These are phyloP conservation scores for Astrephomene gubernaculifera DNA, from an alignment of 139 green algal genomes.

Conservation along the genomic window DNA sequence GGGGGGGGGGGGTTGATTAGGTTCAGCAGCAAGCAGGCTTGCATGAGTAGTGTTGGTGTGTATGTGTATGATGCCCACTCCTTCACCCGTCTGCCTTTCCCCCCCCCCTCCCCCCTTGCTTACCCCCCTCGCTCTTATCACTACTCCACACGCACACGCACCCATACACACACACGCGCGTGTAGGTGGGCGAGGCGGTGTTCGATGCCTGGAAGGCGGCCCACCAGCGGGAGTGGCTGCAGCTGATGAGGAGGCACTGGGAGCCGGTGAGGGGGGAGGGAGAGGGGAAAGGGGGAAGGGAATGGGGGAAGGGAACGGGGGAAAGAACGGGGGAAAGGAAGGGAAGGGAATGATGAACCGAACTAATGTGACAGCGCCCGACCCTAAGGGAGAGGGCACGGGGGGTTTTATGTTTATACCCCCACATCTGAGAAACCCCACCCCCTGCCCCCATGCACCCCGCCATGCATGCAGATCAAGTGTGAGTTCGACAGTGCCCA, in stretches of 20 bases:
- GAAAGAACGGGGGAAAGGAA: too few relatives aligned
- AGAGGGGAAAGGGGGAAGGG: too few relatives aligned
- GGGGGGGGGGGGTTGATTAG: background rate
- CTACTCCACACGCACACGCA: background rate
- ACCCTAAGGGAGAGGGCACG: too few relatives aligned
- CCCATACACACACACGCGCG: background rate
- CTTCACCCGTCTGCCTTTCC: background rate
- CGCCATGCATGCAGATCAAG: slow-evolving; percentile 17
- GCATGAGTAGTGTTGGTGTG: background rate
- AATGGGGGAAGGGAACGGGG: too few relatives aligned
- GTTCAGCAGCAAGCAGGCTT: too few relatives aligned
- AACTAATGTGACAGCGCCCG: too few relatives aligned
- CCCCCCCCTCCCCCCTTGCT: background rate
- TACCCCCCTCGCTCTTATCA: background rate
- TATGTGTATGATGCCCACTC: background rate
- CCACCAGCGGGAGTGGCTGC: slow-evolving; percentile 2
- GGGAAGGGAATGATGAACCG: too few relatives aligned
- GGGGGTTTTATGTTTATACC: too few relatives aligned
- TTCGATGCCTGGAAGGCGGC: slow-evolving; percentile 2
- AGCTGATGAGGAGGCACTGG: slow-evolving; percentile 3
- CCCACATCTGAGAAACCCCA: background rate
- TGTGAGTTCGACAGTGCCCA: background rate
- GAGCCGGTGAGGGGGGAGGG: slow-evolving; percentile 15
- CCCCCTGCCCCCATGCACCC: background rate
- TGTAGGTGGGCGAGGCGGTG: slow-evolving; percentile 25